phyloP scores from a whole-genome alignment of 768 basidiomycete species.

The Agaricus bisporus region DNA sequence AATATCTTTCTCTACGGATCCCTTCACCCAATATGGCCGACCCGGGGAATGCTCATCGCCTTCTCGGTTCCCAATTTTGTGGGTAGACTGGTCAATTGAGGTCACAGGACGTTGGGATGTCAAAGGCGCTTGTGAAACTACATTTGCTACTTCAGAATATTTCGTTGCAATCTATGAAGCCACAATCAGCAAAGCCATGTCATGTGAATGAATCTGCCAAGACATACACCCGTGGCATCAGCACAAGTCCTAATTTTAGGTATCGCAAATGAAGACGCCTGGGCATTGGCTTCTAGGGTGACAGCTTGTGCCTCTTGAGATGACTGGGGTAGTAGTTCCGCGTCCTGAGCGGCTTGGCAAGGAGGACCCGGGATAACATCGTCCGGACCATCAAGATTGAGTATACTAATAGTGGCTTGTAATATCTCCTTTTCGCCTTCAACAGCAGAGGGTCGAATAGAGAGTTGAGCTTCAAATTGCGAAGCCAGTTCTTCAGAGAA shows the following conservation, averaged over 20 bases:
- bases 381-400: not conserved
- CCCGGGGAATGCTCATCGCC: slow-evolving; percentile 20
- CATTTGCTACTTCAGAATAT: slow-evolving; percentile 27
- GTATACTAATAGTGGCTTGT: not conserved
- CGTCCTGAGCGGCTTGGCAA: not conserved
- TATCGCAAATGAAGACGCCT: slow-evolving; percentile 9
- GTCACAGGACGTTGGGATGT: slow-evolving; percentile 9
- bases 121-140: slow-evolving; percentile 27
- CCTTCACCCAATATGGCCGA: slow-evolving; percentile 11
- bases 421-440: not conserved
- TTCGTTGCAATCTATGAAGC: slow-evolving; percentile 24
- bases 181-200: not conserved
- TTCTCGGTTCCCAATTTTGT: not conserved
- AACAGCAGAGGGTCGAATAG: not conserved
- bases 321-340: not conserved
- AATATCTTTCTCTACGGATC: not conserved
- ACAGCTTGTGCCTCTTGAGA: not conserved
- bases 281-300: not conserved
- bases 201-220: not conserved
- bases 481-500: not conserved
- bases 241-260: slow-evolving; percentile 28
- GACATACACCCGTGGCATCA: slow-evolving; percentile 32
- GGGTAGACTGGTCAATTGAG: not conserved
- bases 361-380: not conserved
- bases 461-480: not conserved